A percentile compares a stretch with the other conserved stretches of the same genome.
Conservation (phyloP, 2,329 filamentous ascomycete genomes). For the Aspergillus tanneri region DNA sequence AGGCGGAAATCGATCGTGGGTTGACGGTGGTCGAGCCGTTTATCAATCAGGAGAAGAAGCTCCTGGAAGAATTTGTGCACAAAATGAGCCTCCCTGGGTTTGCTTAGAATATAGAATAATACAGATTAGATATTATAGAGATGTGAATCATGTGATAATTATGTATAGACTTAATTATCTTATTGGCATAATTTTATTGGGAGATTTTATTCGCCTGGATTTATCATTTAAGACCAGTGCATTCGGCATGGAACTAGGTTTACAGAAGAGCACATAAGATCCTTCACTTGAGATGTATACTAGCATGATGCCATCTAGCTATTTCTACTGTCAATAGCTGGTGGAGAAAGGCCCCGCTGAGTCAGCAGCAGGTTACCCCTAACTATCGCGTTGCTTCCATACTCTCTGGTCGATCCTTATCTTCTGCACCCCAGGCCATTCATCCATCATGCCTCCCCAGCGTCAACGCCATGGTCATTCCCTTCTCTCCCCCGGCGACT, state of each 20-base stretch:
- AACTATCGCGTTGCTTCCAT: not conserved
- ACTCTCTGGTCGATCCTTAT: not conserved
- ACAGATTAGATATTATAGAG: not conserved
- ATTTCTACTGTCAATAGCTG: too few species aligned
- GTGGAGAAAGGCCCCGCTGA: too few species aligned
- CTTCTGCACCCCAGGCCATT: not conserved
- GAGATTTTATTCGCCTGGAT: too few species aligned
- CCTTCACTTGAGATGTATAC: too few species aligned
- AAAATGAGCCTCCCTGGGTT: conserved; percentile 19
- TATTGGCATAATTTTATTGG: too few species aligned
- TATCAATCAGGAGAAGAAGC: conserved; percentile 19
- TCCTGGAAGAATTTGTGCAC: conserved; percentile 17
- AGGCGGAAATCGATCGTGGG: conserved; percentile 54
- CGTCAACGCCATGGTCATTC: conserved; percentile 36
- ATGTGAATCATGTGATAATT: too few species aligned
- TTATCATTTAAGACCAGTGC: too few species aligned
- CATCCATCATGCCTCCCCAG: conserved; percentile 25
- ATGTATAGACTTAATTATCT: too few species aligned
- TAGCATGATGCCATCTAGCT: too few species aligned
- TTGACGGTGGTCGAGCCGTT: conserved; percentile 48
- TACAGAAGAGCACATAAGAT: too few species aligned
- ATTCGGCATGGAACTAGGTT: too few species aligned
- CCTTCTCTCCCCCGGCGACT: conserved; percentile 62
- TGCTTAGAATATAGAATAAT: conserved; percentile 6
- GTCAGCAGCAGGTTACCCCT: too few species aligned